Conservation (phyloP, 805 yeast species). For the Candida schatavii region DNA sequence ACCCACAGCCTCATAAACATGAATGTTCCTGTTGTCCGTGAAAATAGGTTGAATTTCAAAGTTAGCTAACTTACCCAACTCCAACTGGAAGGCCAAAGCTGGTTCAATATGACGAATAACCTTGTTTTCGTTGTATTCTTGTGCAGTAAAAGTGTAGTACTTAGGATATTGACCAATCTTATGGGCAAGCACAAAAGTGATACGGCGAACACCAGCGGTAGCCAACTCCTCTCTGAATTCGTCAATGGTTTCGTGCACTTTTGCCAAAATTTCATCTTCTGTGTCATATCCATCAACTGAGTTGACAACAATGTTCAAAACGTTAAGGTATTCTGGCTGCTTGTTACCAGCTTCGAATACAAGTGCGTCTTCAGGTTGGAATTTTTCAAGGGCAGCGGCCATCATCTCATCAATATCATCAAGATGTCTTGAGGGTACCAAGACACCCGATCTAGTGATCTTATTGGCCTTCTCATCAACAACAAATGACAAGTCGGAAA, state of each 20-base stretch:
- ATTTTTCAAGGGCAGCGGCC: constrained; percentile 66
- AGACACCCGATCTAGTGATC: constrained; percentile 79
- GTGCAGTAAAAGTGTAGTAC: constrained; percentile 93
- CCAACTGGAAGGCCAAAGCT: constrained; percentile 95
- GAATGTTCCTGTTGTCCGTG: constrained; percentile 96
- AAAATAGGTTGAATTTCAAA: constrained; percentile 92
- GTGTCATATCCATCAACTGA: constrained; percentile 69
- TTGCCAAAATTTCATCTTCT: constrained; percentile 65
- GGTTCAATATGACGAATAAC: constrained; percentile 98
- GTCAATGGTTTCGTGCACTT: constrained; percentile 61
- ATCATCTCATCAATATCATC: constrained; percentile 89
- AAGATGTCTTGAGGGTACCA: constrained; percentile 75
- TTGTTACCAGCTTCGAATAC: constrained; percentile 26
- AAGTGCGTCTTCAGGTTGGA: constrained; percentile 50
- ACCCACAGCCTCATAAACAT: constrained; percentile 94
- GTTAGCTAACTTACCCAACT: constrained; percentile 89
- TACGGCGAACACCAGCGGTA: constrained; percentile 79
- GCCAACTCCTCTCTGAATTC: constrained; percentile 69
- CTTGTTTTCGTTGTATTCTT: constrained; percentile 79
- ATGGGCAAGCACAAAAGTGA: constrained; percentile 86
- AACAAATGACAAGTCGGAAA: constrained; percentile 85
- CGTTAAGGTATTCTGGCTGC: constrained; percentile 58
- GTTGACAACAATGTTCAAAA: constrained; percentile 75
- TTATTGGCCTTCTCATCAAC: constrained; percentile 65
- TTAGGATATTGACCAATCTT: constrained; percentile 86